These are phyloP conservation scores for Xylariomycetidae sp. DNA, from an alignment of 2,329 filamentous ascomycete genomes.

Conservation along the genomic window DNA sequence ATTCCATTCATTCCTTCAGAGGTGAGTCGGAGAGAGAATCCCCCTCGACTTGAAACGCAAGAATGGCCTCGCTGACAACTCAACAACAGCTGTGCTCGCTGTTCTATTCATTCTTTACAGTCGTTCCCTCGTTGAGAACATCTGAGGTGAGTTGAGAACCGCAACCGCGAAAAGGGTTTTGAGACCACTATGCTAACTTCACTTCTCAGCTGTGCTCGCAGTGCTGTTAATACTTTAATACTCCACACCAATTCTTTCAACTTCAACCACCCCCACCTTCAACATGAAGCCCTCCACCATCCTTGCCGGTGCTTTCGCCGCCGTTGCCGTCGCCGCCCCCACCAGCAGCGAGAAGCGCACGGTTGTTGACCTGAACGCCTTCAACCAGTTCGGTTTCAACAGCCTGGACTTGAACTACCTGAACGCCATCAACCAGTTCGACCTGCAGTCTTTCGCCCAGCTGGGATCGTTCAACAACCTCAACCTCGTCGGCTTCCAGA, in stretches of 20 bases:
- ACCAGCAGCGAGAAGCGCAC: slow-evolving; percentile 21
- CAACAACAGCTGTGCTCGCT: slow-evolving; percentile 40
- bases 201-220: slow-evolving; percentile 37
- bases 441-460: slow-evolving; percentile 24
- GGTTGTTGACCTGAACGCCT: slow-evolving; percentile 27
- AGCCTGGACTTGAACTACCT: slow-evolving; percentile 34
- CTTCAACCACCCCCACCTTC: slow-evolving; percentile 15
- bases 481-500: slow-evolving; percentile 28
- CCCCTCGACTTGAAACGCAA: slow-evolving; percentile 1
- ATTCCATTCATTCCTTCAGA: slow-evolving; percentile 41
- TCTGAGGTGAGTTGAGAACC: slow-evolving; percentile 31
- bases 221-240: slow-evolving; percentile 30
- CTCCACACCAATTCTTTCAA: slow-evolving; percentile 20
- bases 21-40: slow-evolving; percentile 26
- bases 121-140: slow-evolving; percentile 31
- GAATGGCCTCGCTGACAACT: slow-evolving; percentile 17
- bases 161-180: no score
- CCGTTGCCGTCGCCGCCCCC: slow-evolving; percentile 38
- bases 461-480: slow-evolving; percentile 34
- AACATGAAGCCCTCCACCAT: slow-evolving; percentile 46
- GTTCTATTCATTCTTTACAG: slow-evolving; percentile 37
- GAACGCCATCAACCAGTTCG: slow-evolving; percentile 24
- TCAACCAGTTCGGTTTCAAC: slow-evolving; percentile 25
- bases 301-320: slow-evolving; percentile 38
- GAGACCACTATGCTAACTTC: slow-evolving; percentile 13